Evolutionary conservation across 2,329 filamentous ascomycete genomes (phyloP).

Genomic region (Fusarium sp.): DNA sequence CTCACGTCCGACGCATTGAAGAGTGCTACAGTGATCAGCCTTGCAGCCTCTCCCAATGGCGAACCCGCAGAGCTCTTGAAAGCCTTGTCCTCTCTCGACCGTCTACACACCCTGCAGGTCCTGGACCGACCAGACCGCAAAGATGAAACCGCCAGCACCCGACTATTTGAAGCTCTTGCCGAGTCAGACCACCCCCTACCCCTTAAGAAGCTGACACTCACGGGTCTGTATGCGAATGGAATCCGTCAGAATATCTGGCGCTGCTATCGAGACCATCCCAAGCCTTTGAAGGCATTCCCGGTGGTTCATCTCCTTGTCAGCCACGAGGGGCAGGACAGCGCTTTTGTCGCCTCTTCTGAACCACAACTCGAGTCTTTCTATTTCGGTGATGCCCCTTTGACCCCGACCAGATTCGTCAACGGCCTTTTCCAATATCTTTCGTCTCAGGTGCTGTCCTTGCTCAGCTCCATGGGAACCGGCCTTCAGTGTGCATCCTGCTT

Average conservation of each 20-base stretch:
- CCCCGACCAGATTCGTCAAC: not conserved
- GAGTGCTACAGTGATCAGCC: not conserved
- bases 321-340: not conserved
- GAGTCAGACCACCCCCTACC: not conserved
- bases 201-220: constrained; percentile 12
- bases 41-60: not conserved
- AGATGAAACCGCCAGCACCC: not conserved
- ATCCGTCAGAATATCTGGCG: constrained; percentile 6
- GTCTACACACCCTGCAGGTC: constrained; percentile 8
- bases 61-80: not conserved
- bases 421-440: constrained; percentile 21
- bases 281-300: not conserved
- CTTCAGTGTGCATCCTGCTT: constrained; percentile 6
- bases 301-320: constrained; percentile 16
- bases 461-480: not conserved
- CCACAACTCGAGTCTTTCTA: constrained; percentile 2
- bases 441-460: not conserved
- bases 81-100: constrained; percentile 1
- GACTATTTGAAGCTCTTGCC: constrained; percentile 1
- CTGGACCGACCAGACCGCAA: not conserved
- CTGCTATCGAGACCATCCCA: not conserved
- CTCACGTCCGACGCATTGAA: not conserved
- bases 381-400: constrained; percentile 10
- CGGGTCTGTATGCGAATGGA: constrained; percentile 6
- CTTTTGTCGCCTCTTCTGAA: no score